Conservation (phyloP, 306 rosid species). For the Vigna hirtella region DNA sequence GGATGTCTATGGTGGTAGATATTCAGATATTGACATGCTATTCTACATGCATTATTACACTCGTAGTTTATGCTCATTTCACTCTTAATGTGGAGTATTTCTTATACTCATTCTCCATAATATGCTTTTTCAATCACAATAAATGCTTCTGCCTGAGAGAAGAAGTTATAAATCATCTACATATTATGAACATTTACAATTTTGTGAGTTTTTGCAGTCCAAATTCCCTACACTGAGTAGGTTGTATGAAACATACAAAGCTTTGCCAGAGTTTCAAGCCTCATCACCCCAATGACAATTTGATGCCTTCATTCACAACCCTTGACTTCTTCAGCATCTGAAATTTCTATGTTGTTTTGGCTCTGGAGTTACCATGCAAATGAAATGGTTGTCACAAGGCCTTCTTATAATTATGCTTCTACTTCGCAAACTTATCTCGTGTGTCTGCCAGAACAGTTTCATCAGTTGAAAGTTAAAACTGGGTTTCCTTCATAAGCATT, state of each 20-base stretch:
- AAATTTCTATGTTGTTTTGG: neutral
- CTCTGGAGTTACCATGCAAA: neutral
- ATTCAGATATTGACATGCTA: neutral
- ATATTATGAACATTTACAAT: neutral
- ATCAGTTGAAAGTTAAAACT: neutral
- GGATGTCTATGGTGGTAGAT: neutral
- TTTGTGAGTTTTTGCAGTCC: slow-evolving; percentile 52
- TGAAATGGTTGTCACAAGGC: neutral
- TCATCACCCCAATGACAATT: slow-evolving; percentile 58
- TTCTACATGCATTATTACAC: neutral
- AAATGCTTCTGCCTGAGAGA: slow-evolving; percentile 1
- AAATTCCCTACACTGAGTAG: slow-evolving; percentile 53
- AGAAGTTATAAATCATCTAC: neutral
- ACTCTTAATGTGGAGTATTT: neutral
- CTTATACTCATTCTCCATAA: neutral
- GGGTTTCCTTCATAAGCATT: neutral
- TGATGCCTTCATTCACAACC: slow-evolving; percentile 39
- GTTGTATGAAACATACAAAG: slow-evolving; percentile 54
- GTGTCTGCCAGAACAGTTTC: neutral
- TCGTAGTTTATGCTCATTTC: neutral
- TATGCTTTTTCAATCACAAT: neutral
- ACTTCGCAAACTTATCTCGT: too few relatives aligned
- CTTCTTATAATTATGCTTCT: too few relatives aligned
- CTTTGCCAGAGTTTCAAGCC: slow-evolving; percentile 52
- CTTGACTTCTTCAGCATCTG: neutral